A percentile compares a stretch with the other conserved stretches of the same genome.
phyloP scores from a whole-genome alignment of 805 yeast species.

The Grigorovia humatica region DNA sequence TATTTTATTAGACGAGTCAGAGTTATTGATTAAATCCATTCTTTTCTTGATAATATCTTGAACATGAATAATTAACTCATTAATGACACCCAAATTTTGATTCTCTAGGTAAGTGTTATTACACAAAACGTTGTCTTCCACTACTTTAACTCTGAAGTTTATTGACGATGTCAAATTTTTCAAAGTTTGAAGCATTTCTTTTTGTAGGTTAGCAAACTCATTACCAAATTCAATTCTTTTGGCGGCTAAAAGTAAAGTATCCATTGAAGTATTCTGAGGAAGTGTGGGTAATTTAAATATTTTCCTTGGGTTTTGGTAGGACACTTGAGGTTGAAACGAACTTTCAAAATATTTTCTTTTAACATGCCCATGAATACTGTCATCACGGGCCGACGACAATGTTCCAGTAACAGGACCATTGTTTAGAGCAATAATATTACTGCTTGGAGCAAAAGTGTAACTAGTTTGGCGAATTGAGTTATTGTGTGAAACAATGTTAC shows the following conservation, averaged over 20 bases:
- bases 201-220: not conserved
- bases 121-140: too few species aligned
- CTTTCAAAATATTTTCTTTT: not conserved
- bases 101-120: too few species aligned
- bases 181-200: not conserved
- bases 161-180: too few species aligned
- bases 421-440: not conserved
- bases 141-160: too few species aligned
- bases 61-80: too few species aligned
- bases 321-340: not conserved
- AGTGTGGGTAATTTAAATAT: not conserved
- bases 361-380: not conserved
- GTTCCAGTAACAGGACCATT: not conserved
- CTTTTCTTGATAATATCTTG: too few species aligned
- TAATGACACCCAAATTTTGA: too few species aligned
- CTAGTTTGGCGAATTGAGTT: not conserved
- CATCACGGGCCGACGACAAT: not conserved
- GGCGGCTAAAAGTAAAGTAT: not conserved
- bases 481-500: not conserved
- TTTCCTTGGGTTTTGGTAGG: not conserved
- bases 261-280: not conserved
- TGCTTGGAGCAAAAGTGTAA: not conserved
- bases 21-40: too few species aligned
- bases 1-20: too few species aligned
- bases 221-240: not conserved